Conservation (phyloP, 2,329 filamentous ascomycete genomes). For the Lachnellula occidentalis region DNA sequence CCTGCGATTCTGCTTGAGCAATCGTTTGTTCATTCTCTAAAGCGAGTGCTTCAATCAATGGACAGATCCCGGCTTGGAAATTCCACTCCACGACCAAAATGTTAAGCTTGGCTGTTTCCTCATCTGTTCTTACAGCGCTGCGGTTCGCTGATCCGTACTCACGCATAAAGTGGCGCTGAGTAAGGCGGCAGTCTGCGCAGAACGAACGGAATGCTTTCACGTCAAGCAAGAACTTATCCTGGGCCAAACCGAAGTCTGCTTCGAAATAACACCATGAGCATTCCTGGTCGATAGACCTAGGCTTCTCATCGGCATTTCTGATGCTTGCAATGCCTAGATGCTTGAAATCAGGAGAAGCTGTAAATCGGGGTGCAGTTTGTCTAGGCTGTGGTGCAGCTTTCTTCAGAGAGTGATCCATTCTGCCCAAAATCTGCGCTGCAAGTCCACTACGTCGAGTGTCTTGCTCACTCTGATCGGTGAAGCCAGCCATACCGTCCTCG, state of each 20-base stretch:
- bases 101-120: not conserved
- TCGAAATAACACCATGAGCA: conserved; percentile 19
- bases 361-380: not conserved
- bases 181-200: conserved; percentile 12
- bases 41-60: too few relatives aligned
- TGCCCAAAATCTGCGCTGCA: not conserved
- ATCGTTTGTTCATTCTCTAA: too few relatives aligned
- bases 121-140: not conserved
- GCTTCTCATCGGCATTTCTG: not conserved
- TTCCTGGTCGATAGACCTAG: not conserved
- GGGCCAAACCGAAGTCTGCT: conserved; percentile 13
- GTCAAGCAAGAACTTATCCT: conserved; percentile 13
- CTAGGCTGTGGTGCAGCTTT: not conserved
- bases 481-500: not conserved
- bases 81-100: not conserved
- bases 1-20: not conserved
- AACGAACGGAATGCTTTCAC: conserved; percentile 9
- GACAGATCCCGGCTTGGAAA: too few relatives aligned
- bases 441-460: not conserved
- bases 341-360: not conserved
- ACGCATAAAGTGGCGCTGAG: not conserved
- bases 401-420: not conserved
- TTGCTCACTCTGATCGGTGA: not conserved
- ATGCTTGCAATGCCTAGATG: conserved; percentile 1
- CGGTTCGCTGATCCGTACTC: not conserved